A percentile compares a stretch with the other conserved stretches of the same genome.
Evolutionary conservation across 1,284 basidiomycete species (phyloP).

Genomic region (Rhodotorula sp.): DNA sequence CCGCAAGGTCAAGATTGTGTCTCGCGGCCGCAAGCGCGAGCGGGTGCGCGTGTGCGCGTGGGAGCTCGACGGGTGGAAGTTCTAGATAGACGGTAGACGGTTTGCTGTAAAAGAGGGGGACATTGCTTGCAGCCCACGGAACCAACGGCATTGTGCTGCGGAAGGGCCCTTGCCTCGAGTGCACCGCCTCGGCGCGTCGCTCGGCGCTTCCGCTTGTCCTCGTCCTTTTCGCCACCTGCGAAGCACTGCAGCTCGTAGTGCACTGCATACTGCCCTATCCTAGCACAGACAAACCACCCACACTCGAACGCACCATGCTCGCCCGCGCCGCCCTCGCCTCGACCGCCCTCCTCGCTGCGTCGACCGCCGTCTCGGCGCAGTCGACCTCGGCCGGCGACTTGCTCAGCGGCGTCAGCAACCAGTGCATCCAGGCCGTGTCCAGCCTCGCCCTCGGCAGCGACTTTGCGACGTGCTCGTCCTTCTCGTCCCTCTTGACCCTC

Average conservation of each 20-base stretch:
- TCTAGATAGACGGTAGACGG: constrained; percentile 3
- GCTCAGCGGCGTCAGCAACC: constrained; percentile 7
- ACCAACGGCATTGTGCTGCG: too few species aligned
- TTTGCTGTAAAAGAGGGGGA: not conserved
- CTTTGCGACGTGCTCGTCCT: constrained; percentile 21
- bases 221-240: not conserved
- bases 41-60: constrained; percentile 36
- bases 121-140: not conserved
- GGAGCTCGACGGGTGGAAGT: constrained; percentile 41
- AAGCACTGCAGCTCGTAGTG: too few species aligned
- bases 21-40: constrained; percentile 30
- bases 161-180: too few species aligned
- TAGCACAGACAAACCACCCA: not conserved
- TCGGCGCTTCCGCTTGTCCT: not conserved
- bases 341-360: not conserved
- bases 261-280: not conserved
- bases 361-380: constrained; percentile 2
- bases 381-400: not conserved
- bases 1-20: constrained; percentile 39
- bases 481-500: constrained; percentile 15
- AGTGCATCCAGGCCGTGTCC: not conserved
- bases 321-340: not conserved
- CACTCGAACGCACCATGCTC: constrained; percentile 2
- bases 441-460: not conserved
- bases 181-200: not conserved